These are phyloP conservation scores for Persicaria tinctoria DNA, from an alignment of 148 eudicot species.

Conservation along the genomic window DNA sequence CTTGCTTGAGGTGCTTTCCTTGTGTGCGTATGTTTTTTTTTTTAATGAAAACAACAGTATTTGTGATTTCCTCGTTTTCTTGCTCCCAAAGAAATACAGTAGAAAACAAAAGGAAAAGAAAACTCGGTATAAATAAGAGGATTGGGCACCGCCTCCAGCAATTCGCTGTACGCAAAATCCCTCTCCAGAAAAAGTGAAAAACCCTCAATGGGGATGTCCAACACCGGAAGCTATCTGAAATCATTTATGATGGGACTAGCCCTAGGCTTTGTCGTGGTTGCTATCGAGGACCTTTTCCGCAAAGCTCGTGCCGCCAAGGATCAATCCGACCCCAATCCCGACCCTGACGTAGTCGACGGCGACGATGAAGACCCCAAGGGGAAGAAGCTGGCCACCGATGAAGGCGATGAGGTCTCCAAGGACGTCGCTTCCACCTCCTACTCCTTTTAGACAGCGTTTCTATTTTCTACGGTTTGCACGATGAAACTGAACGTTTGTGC, in stretches of 20 bases:
- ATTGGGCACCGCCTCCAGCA: no score
- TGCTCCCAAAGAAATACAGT: no score
- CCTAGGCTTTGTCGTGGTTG: constrained; percentile 20
- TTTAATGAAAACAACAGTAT: no score
- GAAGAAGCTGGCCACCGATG: not conserved
- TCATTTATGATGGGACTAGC: constrained; percentile 13
- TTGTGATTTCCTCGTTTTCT: no score
- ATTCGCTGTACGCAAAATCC: no score
- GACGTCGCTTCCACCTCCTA: not conserved
- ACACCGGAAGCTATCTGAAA: constrained; percentile 9
- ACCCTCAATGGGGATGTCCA: constrained; percentile 13
- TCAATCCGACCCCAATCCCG: not conserved
- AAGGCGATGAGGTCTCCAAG: not conserved
- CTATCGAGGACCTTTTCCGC: constrained; percentile 19
- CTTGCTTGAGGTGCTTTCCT: no score
- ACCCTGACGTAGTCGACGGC: not conserved
- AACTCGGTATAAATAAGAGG: no score
- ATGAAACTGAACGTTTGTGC: not conserved
- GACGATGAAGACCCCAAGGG: not conserved
- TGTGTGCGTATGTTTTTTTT: no score
- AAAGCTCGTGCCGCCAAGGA: constrained; percentile 15
- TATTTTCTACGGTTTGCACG: not conserved
- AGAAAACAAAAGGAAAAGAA: no score
- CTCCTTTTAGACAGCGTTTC: not conserved
- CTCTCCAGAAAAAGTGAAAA: no score